These are phyloP conservation scores for Entophlyctis luteolus DNA, from an alignment of 192 early-diverging fungal species.

Conservation along the genomic window DNA sequence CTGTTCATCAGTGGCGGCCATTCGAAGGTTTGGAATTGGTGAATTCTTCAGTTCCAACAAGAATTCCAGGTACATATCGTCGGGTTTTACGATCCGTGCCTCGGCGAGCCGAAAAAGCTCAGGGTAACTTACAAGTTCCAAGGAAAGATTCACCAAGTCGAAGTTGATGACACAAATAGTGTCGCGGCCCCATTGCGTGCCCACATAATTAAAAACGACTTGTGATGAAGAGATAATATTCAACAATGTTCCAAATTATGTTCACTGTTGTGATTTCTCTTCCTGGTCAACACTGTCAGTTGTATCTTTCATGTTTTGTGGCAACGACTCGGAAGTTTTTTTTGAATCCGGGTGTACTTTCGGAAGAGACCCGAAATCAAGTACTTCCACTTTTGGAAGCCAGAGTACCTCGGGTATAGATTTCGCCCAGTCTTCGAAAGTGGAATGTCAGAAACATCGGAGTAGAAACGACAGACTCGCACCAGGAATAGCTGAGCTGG, in stretches of 20 bases:
- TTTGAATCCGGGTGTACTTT: no score
- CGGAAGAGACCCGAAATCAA: background rate
- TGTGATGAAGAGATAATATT: no score
- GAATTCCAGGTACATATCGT: conserved; percentile 66
- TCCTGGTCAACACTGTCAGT: no score
- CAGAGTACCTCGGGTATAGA: conserved; percentile 12
- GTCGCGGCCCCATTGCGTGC: conserved; percentile 77
- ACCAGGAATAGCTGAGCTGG: background rate
- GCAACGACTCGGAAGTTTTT: no score
- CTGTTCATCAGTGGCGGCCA: conserved; percentile 81
- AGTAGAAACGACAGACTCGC: background rate
- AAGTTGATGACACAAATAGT: conserved; percentile 72
- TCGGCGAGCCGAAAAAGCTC: conserved; percentile 80
- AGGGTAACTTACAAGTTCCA: conserved; percentile 82
- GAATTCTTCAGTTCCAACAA: background rate
- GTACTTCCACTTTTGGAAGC: conserved; percentile 1
- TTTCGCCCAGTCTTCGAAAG: conserved; percentile 19
- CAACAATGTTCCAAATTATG: no score
- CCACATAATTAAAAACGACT: background rate
- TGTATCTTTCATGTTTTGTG: no score
- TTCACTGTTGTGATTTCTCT: no score
- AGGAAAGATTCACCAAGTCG: conserved; percentile 72
- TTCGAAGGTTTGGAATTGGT: conserved; percentile 67
- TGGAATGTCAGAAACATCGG: background rate
- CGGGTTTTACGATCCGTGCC: conserved; percentile 94